These are phyloP conservation scores for Sisymbrium irio DNA, from an alignment of 345 rosid genomes.

Conservation along the genomic window DNA sequence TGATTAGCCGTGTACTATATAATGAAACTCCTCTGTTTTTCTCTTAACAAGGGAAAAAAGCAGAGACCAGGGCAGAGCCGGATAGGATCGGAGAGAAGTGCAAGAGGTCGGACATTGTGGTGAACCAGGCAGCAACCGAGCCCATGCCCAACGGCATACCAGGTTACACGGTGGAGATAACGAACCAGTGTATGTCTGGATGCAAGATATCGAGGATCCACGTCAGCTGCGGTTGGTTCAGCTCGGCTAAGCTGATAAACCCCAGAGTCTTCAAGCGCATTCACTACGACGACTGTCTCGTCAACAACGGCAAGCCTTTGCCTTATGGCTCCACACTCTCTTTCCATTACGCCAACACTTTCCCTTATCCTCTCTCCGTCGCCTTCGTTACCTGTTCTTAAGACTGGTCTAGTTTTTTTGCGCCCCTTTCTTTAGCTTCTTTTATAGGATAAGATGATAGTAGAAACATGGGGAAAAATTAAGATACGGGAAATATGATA, in stretches of 20 bases:
- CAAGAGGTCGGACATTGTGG: slow-evolving; percentile 51
- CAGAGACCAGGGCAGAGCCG: slow-evolving; percentile 31
- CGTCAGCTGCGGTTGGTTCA: slow-evolving; percentile 86
- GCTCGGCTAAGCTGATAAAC: slow-evolving; percentile 70
- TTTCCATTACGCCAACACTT: slow-evolving; percentile 78
- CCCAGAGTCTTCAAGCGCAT: slow-evolving; percentile 83
- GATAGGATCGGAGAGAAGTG: slow-evolving; percentile 67
- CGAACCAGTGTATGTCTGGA: slow-evolving; percentile 64
- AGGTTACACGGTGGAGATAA: slow-evolving; percentile 70
- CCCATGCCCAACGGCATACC: slow-evolving; percentile 82
- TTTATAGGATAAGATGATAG: slow-evolving; percentile 6
- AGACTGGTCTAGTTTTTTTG: neutral
- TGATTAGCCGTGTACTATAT: neutral
- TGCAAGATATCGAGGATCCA: slow-evolving; percentile 69
- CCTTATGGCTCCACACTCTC: slow-evolving; percentile 53
- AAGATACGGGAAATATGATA: slow-evolving; percentile 21
- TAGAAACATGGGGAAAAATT: neutral
- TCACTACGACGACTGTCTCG: slow-evolving; percentile 78
- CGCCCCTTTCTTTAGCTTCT: neutral
- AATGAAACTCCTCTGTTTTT: neutral
- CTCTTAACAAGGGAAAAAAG: neutral
- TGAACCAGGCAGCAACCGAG: slow-evolving; percentile 64
- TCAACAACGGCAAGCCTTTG: slow-evolving; percentile 77
- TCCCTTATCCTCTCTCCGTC: slow-evolving; percentile 68
- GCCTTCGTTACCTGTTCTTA: slow-evolving; percentile 54